phyloP scores from a whole-genome alignment of 164 flowering plant genomes.

The Aristolochia californica region DNA sequence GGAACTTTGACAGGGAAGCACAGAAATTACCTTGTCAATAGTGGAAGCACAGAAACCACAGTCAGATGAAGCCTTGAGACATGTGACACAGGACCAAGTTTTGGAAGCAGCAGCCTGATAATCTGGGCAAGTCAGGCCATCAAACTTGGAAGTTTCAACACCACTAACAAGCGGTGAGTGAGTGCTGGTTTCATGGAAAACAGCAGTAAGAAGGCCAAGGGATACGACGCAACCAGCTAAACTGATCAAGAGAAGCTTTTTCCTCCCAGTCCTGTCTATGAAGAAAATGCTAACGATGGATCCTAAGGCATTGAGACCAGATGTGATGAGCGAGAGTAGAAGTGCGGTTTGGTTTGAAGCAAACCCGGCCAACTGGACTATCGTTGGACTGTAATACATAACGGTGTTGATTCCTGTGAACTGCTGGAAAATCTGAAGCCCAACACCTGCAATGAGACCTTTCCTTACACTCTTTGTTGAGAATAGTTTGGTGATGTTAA shows the following conservation, averaged over 20 bases:
- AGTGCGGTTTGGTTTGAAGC: constrained; percentile 60
- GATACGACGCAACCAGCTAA: constrained; percentile 40
- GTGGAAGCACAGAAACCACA: constrained; percentile 57
- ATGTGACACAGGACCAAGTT: constrained; percentile 47
- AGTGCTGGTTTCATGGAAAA: constrained; percentile 34
- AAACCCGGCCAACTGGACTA: constrained; percentile 55
- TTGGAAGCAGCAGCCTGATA: constrained; percentile 17
- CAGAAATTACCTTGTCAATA: constrained; percentile 24
- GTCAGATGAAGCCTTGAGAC: constrained; percentile 44
- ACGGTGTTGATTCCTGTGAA: constrained; percentile 76
- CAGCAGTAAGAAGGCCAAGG: constrained; percentile 36
- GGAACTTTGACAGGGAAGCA: neutral
- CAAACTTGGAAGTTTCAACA: constrained; percentile 21
- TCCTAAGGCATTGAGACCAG: constrained; percentile 57
- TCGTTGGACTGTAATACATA: constrained; percentile 68
- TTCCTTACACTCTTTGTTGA: constrained; percentile 41
- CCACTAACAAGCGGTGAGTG: constrained; percentile 34
- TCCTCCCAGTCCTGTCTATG: constrained; percentile 55
- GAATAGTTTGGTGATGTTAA: constrained; percentile 20
- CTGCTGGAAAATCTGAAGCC: constrained; percentile 58
- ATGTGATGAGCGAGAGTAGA: constrained; percentile 47
- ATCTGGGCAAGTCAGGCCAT: constrained; percentile 30
- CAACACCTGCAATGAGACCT: constrained; percentile 49
- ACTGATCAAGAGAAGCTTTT: constrained; percentile 46
- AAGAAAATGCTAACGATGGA: constrained; percentile 53